Conservation (phyloP, 2,329 filamentous ascomycete species). For the Neurospora sp. region DNA sequence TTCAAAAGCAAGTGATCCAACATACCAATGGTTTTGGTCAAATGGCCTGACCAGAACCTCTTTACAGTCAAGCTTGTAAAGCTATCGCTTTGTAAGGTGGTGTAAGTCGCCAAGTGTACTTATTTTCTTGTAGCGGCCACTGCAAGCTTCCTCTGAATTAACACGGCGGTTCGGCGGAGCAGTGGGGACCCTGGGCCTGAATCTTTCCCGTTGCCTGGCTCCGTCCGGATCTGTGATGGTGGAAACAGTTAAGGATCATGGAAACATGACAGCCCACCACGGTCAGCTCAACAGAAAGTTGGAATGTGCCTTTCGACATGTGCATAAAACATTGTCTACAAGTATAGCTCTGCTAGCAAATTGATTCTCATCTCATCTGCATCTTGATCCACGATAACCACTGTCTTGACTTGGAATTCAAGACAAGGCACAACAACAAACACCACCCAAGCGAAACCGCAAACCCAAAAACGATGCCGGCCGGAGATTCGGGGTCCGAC, state of each 20-base stretch:
- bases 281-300: not conserved
- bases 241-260: not conserved
- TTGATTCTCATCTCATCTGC: not conserved
- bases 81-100: not conserved
- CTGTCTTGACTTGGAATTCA: not conserved
- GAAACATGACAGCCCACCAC: not conserved
- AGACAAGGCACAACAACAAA: not conserved
- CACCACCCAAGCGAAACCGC: not conserved
- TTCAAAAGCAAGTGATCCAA: not conserved
- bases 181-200: not conserved
- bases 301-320: not conserved
- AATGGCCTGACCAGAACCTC: not conserved
- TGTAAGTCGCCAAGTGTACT: not conserved
- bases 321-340: not conserved
- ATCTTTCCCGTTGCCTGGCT: not conserved
- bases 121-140: not conserved
- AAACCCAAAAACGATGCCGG: conserved; percentile 1
- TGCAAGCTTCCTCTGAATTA: not conserved
- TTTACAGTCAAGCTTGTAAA: not conserved
- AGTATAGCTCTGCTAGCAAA: not conserved
- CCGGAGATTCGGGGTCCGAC: not conserved
- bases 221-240: not conserved
- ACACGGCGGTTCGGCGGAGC: not conserved
- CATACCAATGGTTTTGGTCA: not conserved
- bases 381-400: not conserved